Evolutionary conservation across 176 grass and related monocot species (phyloP), one percentile per base, ranked within the genome.

Genomic region (Aegilops tauschii): DNA sequence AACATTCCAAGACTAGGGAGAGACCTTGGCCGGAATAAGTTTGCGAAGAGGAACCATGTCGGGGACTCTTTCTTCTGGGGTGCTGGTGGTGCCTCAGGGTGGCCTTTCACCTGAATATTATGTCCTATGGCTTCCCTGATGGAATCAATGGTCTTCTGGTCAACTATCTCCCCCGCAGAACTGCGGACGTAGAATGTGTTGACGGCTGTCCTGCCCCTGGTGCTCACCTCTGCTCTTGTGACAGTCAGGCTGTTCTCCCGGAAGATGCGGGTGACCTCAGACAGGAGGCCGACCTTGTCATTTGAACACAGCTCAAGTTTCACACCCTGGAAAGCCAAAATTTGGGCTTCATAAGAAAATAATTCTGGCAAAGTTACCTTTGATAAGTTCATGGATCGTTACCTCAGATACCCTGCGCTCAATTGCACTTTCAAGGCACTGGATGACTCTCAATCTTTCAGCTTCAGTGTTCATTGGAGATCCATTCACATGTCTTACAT

Each of bases 361-460:
- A 8, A 9, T 73, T 69, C 30, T 2, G 28, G 32, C 5, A 13
- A 56, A 56, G n/a, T 35, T 34, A 18, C 11, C 59, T 85, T 49
- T 50, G 81, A 72, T 30, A 78, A 67, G 70, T 71, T 28, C 21
- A 79, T 29, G 32, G 72, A 28, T 69, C 67, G 13, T 88, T 90
- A 97, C 94, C 94, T 97, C 94, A 23, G 92, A 97, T 21, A 90
- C 85, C 80, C 94, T 93, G 25, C 94, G 76, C 81, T 97, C 85
- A 18, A 96, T 96, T 18, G 94, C 94, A 23, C 91, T 92, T 87
- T 96, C 87, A 61, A 96, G 94, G 78, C 94, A 96, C 73, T 90
- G 85, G 69, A 93, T 92, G 20, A 96, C 85, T 84, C 89, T 82
- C 50, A 93, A 76, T 36, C 92, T 92, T 73, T 96, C 94, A 61